Evolutionary conservation across 2,329 filamentous ascomycete genomes (phyloP).

Genomic region (Penicillium vulpinum): DNA sequence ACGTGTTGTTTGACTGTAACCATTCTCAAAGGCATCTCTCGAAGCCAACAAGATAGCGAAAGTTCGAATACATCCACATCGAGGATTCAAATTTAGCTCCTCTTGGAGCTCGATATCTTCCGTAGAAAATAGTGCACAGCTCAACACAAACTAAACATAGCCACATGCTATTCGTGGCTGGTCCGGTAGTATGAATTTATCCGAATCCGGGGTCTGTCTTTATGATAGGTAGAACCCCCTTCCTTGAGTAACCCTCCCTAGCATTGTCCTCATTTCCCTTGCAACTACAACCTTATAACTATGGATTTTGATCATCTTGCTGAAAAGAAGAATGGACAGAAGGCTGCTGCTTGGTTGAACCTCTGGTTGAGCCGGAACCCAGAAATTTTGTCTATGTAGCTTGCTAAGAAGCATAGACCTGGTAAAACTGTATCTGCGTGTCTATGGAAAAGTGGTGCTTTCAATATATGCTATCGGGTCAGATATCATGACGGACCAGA

Average conservation of each 20-base stretch:
- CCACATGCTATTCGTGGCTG: not conserved
- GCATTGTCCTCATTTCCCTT: not conserved
- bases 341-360: not conserved
- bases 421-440: not conserved
- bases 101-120: not conserved
- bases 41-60: not conserved
- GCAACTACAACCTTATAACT: not conserved
- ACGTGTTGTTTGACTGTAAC: slow-evolving; percentile 2
- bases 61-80: not conserved
- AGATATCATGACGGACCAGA: not conserved
- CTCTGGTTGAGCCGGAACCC: not conserved
- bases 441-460: not conserved
- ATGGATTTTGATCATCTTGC: not conserved
- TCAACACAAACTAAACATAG: not conserved
- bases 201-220: too few relatives aligned
- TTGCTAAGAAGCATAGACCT: not conserved
- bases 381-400: not conserved
- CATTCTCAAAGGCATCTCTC: not conserved
- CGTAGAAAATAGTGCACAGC: not conserved
- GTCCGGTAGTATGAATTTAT: not conserved
- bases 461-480: not conserved
- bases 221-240: not conserved
- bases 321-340: not conserved
- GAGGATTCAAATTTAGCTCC: not conserved
- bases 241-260: not conserved